These are phyloP conservation scores for Heritiera fomes DNA, from an alignment of 345 rosid species.

Conservation along the genomic window DNA sequence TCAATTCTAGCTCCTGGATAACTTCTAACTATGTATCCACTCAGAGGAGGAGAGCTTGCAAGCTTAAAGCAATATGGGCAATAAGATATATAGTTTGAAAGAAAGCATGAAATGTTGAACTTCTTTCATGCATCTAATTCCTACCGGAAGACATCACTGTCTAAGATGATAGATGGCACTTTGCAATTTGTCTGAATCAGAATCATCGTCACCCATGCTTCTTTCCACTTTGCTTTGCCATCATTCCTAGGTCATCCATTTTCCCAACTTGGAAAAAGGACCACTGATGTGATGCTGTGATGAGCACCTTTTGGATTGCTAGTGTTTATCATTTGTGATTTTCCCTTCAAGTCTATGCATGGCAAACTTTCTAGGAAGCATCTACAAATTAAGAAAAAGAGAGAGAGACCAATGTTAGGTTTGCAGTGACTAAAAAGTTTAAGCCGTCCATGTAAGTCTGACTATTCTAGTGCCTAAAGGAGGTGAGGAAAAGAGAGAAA, in stretches of 20 bases:
- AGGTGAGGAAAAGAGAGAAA: neutral
- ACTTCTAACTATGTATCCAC: neutral
- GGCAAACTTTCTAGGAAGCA: slow-evolving; percentile 4
- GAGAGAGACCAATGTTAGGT: neutral
- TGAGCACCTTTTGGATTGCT: neutral
- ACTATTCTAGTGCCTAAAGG: slow-evolving; percentile 8
- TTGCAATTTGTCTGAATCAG: neutral
- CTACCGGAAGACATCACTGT: neutral
- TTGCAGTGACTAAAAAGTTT: neutral
- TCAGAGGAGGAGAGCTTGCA: neutral
- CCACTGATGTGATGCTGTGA: slow-evolving; percentile 2
- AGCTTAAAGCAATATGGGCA: neutral
- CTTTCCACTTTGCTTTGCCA: slow-evolving; percentile 10
- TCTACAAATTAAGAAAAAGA: neutral
- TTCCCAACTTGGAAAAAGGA: neutral
- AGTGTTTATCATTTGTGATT: neutral
- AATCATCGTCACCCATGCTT: slow-evolving; percentile 5
- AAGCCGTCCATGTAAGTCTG: slow-evolving; percentile 4
- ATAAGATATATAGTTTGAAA: slow-evolving; percentile 9
- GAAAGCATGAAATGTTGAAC: neutral
- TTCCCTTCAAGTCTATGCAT: neutral
- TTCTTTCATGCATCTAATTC: slow-evolving; percentile 1
- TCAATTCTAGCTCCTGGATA: neutral
- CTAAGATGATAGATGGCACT: neutral
- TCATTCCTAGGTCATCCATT: slow-evolving; percentile 17